Base-by-base conservation (phyloP, 2,329 filamentous ascomycete genomes). In the Colletotrichum plurivorum region DNA sequence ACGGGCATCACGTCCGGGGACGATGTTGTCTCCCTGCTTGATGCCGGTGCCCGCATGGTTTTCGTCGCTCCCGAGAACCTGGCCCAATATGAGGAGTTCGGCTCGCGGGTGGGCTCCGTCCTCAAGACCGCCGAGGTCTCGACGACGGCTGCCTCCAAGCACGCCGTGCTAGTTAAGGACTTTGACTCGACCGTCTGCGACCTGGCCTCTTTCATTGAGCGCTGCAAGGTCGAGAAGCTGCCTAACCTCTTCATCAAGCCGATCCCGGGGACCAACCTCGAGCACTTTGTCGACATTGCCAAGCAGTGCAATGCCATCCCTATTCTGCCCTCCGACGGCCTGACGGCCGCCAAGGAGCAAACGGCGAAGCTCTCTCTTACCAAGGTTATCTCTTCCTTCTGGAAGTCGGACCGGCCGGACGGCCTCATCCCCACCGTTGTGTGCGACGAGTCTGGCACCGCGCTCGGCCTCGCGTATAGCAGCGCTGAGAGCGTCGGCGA, bases 401-500 rank as follows among this genome's bases (percentile, higher is more conserved):
- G 94, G 81, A 91, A 88, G 71, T 94, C 93, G 46, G 96, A 99
- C 80, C 88, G 94, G 71, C 81, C 89, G 4, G 97, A 98, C 77
- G 92, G 93, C 9, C 87, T 99, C 9, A 90, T 97, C 73, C 92
- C 96, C 2, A 99, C 96, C 0, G 88, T 97, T 4, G 96, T 99
- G 8, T 94, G 93, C 1, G 94, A 99, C 77, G 94, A 97, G 84
- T 86, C 92, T 56, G 95, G 94, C 1, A 85, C 93, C 20, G 93
- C 94, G 9, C 84, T 99, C 15, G 96, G 96, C 0, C 83, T 99
- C 72, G 96, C 98, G 18, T 99, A 98, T 85, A 97, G 95, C 81
- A 98, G 93, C 77, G 90, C 93, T 71, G 93, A 97, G 80, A 98
- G 95, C 78, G 90, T 99, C 41, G 86, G 90, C 9, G 95, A 97